Percentiles rank a stretch among this genome's conserved stretches.
phyloP scores from a whole-genome alignment of 495 filamentous ascomycete genomes.

The Friedmanniomyces endolithicus region DNA sequence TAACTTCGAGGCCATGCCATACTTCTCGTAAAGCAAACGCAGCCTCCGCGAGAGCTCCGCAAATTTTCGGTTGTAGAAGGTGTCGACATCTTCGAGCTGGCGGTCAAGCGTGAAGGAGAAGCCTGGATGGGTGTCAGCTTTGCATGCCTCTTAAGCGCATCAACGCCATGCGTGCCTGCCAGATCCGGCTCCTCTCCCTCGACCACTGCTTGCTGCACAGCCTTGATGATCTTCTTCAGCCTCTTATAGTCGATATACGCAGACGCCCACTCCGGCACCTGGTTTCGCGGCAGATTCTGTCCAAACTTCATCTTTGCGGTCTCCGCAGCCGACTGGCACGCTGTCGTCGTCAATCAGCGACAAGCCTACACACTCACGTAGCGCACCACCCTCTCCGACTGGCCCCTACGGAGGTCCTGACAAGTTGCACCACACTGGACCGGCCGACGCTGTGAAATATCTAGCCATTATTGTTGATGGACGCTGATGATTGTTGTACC shows the following conservation, averaged over 20 bases:
- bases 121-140: constrained; percentile 39
- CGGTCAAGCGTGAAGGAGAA: constrained; percentile 93
- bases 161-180: constrained; percentile 34
- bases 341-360: too few species aligned
- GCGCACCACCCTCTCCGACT: too few species aligned
- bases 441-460: too few species aligned
- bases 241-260: constrained; percentile 94
- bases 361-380: too few species aligned
- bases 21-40: constrained; percentile 73
- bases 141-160: not conserved
- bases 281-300: constrained; percentile 69
- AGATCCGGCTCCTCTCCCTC: constrained; percentile 65
- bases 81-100: constrained; percentile 88
- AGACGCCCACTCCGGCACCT: constrained; percentile 81
- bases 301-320: constrained; percentile 26
- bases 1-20: constrained; percentile 47
- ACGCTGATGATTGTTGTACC: too few species aligned
- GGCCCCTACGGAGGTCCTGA: too few species aligned
- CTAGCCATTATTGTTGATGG: too few species aligned
- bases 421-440: too few species aligned
- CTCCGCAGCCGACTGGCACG: too few species aligned
- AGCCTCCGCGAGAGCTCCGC: constrained; percentile 67
- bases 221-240: constrained; percentile 87
- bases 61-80: constrained; percentile 92
- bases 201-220: constrained; percentile 48